These are phyloP conservation scores for Aphanomyces invadans DNA, from an alignment of 352 stramenopile genomes.

Conservation along the genomic window DNA sequence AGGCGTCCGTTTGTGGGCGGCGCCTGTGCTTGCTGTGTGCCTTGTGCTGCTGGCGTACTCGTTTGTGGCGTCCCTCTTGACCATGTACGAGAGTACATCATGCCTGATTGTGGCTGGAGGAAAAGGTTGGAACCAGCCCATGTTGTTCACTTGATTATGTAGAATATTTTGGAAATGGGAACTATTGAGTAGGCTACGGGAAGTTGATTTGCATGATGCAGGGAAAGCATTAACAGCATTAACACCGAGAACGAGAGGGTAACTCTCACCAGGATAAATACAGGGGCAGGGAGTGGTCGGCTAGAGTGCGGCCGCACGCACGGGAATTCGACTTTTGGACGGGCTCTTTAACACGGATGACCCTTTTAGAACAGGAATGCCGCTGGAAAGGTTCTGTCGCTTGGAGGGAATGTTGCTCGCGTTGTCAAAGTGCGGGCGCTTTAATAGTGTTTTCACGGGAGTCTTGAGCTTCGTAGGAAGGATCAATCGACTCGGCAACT, in stretches of 20 bases:
- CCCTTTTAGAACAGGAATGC: not conserved
- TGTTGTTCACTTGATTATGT: not conserved
- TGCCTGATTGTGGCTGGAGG: slow-evolving; percentile 54
- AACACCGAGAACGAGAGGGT: no score
- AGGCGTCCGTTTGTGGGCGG: slow-evolving; percentile 7
- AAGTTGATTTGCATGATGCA: no score
- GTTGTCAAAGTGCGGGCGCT: not conserved
- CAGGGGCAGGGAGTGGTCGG: not conserved
- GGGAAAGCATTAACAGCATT: no score
- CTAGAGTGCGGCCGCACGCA: not conserved
- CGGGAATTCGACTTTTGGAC: not conserved
- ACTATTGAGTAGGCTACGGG: no score
- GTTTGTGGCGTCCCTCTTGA: slow-evolving; percentile 43
- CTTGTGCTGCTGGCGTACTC: slow-evolving; percentile 40
- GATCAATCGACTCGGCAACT: slow-evolving; percentile 6
- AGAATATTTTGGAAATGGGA: no score
- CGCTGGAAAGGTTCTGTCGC: not conserved
- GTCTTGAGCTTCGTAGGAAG: slow-evolving; percentile 10
- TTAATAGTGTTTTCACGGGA: not conserved
- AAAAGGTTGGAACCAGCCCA: slow-evolving; percentile 31
- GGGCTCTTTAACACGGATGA: not conserved
- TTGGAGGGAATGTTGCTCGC: not conserved
- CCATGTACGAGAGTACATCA: slow-evolving; percentile 44
- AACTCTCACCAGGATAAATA: no score
- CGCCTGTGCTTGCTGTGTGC: slow-evolving; percentile 17